These are phyloP conservation scores for Moniliella sp. DNA, from an alignment of 1,284 basidiomycete species.

Conservation along the genomic window DNA sequence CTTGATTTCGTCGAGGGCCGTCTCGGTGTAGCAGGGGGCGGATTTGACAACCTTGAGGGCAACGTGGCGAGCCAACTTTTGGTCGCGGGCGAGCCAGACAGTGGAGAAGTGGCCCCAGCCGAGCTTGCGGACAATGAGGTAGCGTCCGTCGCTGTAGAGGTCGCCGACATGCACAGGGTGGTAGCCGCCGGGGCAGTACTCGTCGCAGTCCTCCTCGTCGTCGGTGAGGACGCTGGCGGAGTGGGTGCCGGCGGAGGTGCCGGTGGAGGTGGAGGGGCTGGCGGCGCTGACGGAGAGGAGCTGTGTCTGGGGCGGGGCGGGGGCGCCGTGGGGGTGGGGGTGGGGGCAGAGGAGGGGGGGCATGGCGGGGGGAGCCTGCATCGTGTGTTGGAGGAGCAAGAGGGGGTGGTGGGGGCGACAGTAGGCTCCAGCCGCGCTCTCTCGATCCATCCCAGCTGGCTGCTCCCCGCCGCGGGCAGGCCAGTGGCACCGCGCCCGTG, in stretches of 20 bases:
- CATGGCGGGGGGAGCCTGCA: no score
- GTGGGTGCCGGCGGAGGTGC: not conserved
- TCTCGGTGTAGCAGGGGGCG: conserved; percentile 86
- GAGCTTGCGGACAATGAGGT: conserved; percentile 76
- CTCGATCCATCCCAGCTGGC: no score
- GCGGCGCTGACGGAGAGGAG: no score
- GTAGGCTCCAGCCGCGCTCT: no score
- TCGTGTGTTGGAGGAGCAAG: no score
- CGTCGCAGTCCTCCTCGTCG: conserved; percentile 36
- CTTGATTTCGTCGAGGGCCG: conserved; percentile 93
- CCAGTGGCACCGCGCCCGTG: no score
- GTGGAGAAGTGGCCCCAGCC: conserved; percentile 84
- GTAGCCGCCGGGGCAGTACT: conserved; percentile 47
- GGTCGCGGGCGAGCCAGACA: conserved; percentile 35
- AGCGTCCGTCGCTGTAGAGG: conserved; percentile 64
- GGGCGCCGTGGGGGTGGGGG: no score
- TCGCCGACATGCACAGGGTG: conserved; percentile 87
- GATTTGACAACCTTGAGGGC: conserved; percentile 98
- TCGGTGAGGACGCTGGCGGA: conserved; percentile 27
- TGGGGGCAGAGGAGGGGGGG: no score
- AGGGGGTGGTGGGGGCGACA: no score
- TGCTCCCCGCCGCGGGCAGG: no score
- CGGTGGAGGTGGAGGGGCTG: no score
- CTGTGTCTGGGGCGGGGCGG: no score
- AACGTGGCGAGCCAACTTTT: conserved; percentile 45